These are phyloP conservation scores for Ascochyta pisi DNA, from an alignment of 2,329 filamentous ascomycete genomes.

Conservation along the genomic window DNA sequence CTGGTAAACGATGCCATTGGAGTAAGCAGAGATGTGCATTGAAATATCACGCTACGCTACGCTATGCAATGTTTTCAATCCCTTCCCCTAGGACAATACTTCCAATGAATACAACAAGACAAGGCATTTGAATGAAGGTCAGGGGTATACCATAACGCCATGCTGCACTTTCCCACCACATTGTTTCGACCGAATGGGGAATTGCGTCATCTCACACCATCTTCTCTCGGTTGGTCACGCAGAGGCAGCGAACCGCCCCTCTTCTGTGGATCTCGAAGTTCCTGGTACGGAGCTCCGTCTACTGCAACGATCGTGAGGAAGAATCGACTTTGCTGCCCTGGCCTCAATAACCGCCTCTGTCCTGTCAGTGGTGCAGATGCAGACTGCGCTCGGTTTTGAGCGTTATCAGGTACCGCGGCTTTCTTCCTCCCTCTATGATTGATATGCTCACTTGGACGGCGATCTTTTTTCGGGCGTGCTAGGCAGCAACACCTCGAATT, in stretches of 20 bases:
- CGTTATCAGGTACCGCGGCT: not conserved
- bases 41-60: not conserved
- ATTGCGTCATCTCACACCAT: too few relatives aligned
- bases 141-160: slow-evolving; percentile 9
- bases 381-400: not conserved
- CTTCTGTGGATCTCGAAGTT: too few relatives aligned
- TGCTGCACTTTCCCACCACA: not conserved
- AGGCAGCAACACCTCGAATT: not conserved
- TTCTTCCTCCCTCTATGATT: not conserved
- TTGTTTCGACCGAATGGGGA: too few relatives aligned
- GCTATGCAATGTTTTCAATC: not conserved
- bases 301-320: too few relatives aligned
- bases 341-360: not conserved
- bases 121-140: not conserved
- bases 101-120: not conserved
- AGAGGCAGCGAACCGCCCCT: too few relatives aligned
- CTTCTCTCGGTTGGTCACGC: too few relatives aligned
- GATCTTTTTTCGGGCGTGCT: not conserved
- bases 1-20: too few relatives aligned
- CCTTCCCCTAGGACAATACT: not conserved
- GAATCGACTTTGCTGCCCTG: too few relatives aligned
- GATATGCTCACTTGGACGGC: not conserved
- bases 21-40: not conserved
- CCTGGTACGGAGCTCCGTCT: too few relatives aligned
- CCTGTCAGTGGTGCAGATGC: not conserved